These are phyloP conservation scores for Leccinum rimulosum DNA, from an alignment of 768 basidiomycete species.

Conservation along the genomic window DNA sequence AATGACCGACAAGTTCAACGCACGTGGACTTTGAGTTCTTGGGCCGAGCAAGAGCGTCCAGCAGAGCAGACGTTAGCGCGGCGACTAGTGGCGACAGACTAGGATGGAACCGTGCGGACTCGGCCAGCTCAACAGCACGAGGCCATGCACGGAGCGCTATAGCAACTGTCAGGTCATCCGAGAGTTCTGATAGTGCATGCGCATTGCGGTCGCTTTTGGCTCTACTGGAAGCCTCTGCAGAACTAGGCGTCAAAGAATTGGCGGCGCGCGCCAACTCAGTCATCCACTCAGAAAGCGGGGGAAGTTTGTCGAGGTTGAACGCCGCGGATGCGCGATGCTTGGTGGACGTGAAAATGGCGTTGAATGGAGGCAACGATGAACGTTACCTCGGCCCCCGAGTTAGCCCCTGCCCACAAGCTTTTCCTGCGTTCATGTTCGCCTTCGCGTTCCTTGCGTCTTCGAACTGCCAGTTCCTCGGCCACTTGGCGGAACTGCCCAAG, in stretches of 20 bases:
- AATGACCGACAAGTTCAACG: slow-evolving; percentile 66
- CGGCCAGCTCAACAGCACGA: slow-evolving; percentile 79
- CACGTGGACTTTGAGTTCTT: slow-evolving; percentile 76
- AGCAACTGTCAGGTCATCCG: slow-evolving; percentile 87
- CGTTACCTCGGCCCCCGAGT: slow-evolving; percentile 43
- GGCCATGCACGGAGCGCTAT: slow-evolving; percentile 90
- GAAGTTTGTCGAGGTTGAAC: slow-evolving; percentile 40
- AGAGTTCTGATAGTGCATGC: slow-evolving; percentile 88
- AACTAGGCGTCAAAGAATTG: slow-evolving; percentile 32
- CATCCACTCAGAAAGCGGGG: slow-evolving; percentile 76
- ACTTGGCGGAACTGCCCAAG: slow-evolving; percentile 86
- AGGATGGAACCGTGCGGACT: slow-evolving; percentile 75
- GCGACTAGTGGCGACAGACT: slow-evolving; percentile 61
- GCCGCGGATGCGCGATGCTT: slow-evolving; percentile 34
- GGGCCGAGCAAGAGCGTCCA: slow-evolving; percentile 70
- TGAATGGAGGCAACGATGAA: neutral
- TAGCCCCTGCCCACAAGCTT: slow-evolving; percentile 57
- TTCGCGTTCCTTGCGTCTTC: slow-evolving; percentile 90
- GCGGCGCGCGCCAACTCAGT: slow-evolving; percentile 59
- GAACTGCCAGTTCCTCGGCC: slow-evolving; percentile 85
- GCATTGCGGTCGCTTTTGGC: slow-evolving; percentile 79
- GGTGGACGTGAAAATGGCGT: neutral
- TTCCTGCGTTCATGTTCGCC: slow-evolving; percentile 89
- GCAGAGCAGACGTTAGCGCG: slow-evolving; percentile 65
- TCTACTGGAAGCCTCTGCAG: slow-evolving; percentile 50